Evolutionary conservation across 495 filamentous ascomycete genomes (phyloP).

Genomic region (Evernia prunastri): DNA sequence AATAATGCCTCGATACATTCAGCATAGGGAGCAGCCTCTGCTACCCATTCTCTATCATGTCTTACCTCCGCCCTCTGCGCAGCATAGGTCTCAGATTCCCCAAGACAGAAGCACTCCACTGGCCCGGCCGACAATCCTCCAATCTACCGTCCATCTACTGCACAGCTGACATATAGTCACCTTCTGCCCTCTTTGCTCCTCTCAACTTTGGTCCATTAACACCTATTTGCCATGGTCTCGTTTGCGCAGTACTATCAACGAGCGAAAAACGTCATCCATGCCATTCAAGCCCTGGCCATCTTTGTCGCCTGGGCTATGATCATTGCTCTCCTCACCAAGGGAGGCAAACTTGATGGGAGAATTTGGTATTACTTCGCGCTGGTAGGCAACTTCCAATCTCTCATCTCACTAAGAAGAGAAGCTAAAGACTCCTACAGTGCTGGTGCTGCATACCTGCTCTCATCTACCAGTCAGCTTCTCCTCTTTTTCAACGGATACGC

Average conservation of each 20-base stretch:
- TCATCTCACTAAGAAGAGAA: background rate
- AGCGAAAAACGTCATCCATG: slow-evolving; percentile 44
- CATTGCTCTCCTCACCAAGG: slow-evolving; percentile 64
- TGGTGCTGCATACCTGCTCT: slow-evolving; percentile 77
- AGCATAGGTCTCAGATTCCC: background rate
- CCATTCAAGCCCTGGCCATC: slow-evolving; percentile 56
- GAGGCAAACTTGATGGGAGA: slow-evolving; percentile 57
- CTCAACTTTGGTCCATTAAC: background rate
- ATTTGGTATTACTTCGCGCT: slow-evolving; percentile 70
- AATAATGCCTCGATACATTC: background rate
- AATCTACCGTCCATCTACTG: background rate
- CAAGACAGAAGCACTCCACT: background rate
- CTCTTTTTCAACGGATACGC: slow-evolving; percentile 73
- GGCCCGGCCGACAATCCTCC: background rate
- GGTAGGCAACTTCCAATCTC: slow-evolving; percentile 45
- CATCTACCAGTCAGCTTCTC: slow-evolving; percentile 76
- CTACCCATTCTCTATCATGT: background rate
- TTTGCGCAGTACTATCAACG: slow-evolving; percentile 18
- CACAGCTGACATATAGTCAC: background rate
- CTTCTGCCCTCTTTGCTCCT: background rate
- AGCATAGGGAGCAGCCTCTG: background rate
- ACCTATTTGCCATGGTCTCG: background rate
- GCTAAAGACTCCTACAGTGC: slow-evolving; percentile 49
- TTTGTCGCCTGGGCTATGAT: slow-evolving; percentile 67
- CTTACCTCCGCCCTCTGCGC: background rate